Conservation (phyloP, 768 basidiomycete genomes). For the Lactarius vividus region DNA sequence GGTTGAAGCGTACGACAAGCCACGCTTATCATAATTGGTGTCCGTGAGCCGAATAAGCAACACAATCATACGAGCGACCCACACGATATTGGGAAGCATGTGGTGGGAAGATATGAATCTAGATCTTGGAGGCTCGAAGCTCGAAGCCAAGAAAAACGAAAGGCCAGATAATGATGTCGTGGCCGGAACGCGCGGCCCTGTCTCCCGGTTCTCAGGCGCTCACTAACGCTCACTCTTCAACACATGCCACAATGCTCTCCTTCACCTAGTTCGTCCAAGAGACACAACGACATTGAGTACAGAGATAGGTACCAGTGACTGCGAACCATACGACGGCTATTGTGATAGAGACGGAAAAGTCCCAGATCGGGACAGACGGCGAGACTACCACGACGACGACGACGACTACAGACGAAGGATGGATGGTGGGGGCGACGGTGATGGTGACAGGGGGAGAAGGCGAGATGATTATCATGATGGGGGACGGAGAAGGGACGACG, state of each 20-base stretch:
- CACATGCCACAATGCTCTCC: conserved; percentile 26
- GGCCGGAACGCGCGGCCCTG: background rate
- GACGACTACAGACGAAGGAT: background rate
- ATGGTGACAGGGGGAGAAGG: conserved; percentile 20
- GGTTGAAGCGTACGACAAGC: too few relatives aligned
- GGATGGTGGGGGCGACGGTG: conserved; percentile 7
- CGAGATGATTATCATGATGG: conserved; percentile 22
- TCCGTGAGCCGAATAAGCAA: too few relatives aligned
- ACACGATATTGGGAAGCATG: too few relatives aligned
- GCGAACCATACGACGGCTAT: conserved; percentile 3
- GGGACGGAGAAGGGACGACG: conserved; percentile 30
- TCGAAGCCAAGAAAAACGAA: background rate
- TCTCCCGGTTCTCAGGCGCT: too few relatives aligned
- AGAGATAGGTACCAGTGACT: conserved; percentile 13
- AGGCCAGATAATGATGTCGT: too few relatives aligned
- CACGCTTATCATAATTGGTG: too few relatives aligned
- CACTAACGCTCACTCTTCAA: conserved; percentile 20
- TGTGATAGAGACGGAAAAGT: background rate
- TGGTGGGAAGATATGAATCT: too few relatives aligned
- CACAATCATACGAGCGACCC: too few relatives aligned
- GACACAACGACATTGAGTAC: conserved; percentile 14
- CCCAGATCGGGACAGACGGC: conserved; percentile 8
- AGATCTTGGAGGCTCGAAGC: conserved; percentile 34
- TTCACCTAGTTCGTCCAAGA: conserved; percentile 14
- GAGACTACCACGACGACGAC: conserved; percentile 1